These are phyloP conservation scores for Botrytis hyacinthi DNA, from an alignment of 2,329 filamentous ascomycete genomes.

Conservation along the genomic window DNA sequence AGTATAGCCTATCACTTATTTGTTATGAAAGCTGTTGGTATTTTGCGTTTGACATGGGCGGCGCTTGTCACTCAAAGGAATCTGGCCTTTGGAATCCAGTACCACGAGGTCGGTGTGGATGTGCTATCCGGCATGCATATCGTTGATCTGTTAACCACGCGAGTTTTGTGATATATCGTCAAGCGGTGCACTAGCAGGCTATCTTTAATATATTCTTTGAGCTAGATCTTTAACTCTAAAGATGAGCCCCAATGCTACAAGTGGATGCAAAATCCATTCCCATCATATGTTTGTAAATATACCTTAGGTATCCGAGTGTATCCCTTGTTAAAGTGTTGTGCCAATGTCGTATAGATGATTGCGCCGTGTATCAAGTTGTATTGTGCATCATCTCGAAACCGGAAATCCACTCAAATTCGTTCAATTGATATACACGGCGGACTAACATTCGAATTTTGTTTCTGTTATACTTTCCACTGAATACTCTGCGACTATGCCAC, in stretches of 20 bases:
- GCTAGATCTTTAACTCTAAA: conserved; percentile 2
- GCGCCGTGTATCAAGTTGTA: conserved; percentile 4
- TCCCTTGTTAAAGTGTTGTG: neutral
- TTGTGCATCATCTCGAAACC: neutral
- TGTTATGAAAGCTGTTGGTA: neutral
- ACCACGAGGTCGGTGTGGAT: conserved; percentile 5
- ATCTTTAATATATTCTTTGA: neutral
- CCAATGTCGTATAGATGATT: neutral
- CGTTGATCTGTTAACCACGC: conserved; percentile 4
- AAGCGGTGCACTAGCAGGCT: conserved; percentile 6
- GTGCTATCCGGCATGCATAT: neutral
- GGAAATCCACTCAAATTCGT: neutral
- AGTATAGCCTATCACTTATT: neutral
- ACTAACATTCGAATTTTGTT: neutral
- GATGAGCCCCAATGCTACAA: conserved; percentile 14
- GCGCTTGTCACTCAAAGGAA: conserved; percentile 1
- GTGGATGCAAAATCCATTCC: neutral
- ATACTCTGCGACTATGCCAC: neutral
- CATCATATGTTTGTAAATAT: conserved; percentile 5
- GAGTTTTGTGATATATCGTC: conserved; percentile 11
- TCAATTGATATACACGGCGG: neutral
- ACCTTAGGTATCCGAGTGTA: neutral
- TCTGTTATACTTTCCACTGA: neutral
- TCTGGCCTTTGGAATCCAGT: neutral
- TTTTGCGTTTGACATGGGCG: neutral